phyloP scores from a whole-genome alignment of 768 basidiomycete species.

The Fistulinella prunicolor region DNA sequence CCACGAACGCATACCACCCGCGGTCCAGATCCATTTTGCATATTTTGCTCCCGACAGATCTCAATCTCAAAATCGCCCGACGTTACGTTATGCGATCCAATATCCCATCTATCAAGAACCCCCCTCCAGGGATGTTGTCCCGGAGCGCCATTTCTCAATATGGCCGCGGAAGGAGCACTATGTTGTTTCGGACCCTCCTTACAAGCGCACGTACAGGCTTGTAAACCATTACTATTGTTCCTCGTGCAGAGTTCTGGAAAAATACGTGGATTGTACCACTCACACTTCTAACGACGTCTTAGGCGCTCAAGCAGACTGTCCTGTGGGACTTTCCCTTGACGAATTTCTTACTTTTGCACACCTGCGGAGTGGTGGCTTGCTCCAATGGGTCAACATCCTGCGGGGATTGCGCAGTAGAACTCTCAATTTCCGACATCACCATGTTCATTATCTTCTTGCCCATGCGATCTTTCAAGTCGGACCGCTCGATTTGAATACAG shows the following conservation, averaged over 20 bases:
- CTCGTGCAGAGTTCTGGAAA: not conserved
- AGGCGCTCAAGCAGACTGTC: not conserved
- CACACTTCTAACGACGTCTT: not conserved
- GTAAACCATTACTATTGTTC: not conserved
- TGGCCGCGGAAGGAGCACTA: not conserved
- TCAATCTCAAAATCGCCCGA: not conserved
- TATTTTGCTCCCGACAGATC: not conserved
- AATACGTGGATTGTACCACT: not conserved
- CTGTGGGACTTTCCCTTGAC: not conserved
- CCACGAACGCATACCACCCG: no score
- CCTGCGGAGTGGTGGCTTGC: not conserved
- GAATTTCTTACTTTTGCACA: not conserved
- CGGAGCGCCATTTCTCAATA: not conserved
- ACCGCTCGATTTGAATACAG: conserved; percentile 23
- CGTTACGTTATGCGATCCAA: not conserved
- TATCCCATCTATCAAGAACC: not conserved
- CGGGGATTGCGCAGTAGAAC: not conserved
- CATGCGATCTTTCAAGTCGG: not conserved
- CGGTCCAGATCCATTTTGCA: not conserved
- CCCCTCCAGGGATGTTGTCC: not conserved
- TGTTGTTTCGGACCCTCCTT: not conserved
- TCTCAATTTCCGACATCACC: not conserved
- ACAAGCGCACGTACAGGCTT: not conserved
- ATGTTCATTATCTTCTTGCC: not conserved
- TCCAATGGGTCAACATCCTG: not conserved